These are phyloP conservation scores for Begonia loranthoides DNA, from an alignment of 306 rosid species.

Conservation along the genomic window DNA sequence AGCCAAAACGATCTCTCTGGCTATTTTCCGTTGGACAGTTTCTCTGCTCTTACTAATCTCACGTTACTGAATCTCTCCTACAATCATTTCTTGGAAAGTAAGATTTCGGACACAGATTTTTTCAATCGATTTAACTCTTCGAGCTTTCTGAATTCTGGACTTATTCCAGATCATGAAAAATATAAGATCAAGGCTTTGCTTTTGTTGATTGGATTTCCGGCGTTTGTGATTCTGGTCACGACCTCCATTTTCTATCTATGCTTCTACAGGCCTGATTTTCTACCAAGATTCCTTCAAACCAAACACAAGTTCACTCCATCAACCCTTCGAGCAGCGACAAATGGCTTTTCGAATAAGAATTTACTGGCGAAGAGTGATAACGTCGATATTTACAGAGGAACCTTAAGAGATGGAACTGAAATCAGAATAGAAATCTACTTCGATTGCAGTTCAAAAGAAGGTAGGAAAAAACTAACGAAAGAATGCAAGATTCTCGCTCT, in stretches of 20 bases:
- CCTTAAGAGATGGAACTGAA: constrained; percentile 34
- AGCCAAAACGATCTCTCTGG: constrained; percentile 43
- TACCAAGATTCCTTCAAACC: constrained; percentile 29
- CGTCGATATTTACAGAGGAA: constrained; percentile 47
- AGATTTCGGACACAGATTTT: constrained; percentile 24
- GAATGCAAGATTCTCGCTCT: constrained; percentile 37
- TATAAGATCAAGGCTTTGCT: constrained; percentile 27
- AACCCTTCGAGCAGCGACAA: constrained; percentile 44
- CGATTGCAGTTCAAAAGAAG: constrained; percentile 24
- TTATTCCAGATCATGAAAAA: constrained; percentile 23
- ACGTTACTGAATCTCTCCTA: constrained; percentile 43
- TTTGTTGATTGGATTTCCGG: constrained; percentile 41
- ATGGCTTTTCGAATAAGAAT: constrained; percentile 26
- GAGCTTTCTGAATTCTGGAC: constrained; percentile 50
- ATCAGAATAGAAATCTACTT: constrained; percentile 53
- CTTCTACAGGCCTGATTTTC: constrained; percentile 47
- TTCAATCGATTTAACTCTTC: constrained; percentile 38
- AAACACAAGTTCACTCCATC: constrained; percentile 31
- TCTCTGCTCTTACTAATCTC: constrained; percentile 35
- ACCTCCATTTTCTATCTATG: constrained; percentile 41
- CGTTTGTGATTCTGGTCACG: constrained; percentile 33
- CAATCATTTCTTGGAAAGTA: constrained; percentile 41
- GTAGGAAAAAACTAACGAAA: constrained; percentile 17
- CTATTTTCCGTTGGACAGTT: constrained; percentile 36
- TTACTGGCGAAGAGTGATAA: constrained; percentile 41